phyloP scores from a whole-genome alignment of 345 rosid genomes.

The Raphanus sativus region DNA sequence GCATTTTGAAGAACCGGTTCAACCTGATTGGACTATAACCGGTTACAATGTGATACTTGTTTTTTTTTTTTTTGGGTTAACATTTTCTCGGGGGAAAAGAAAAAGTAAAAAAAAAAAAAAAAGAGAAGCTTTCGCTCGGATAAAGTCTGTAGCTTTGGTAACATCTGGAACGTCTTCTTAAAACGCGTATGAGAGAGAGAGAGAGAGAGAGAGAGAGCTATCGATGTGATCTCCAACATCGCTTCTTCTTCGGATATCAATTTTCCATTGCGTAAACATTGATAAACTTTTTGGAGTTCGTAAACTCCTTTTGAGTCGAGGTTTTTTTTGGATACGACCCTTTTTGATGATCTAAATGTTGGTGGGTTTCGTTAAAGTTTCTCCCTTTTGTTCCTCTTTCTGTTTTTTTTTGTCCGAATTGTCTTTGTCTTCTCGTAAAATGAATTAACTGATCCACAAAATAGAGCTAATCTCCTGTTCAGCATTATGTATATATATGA shows the following conservation, averaged over 20 bases:
- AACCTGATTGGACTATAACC: not conserved
- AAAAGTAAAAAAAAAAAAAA: not conserved
- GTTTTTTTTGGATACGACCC: conserved; percentile 27
- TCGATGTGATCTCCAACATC: conserved; percentile 38
- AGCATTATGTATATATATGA: not conserved
- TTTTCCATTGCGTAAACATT: not conserved
- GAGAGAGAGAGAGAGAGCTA: no score
- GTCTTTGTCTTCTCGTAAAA: not conserved
- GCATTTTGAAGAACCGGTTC: not conserved
- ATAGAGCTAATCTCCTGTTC: not conserved
- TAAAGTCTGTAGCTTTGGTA: conserved; percentile 13
- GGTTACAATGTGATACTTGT: not conserved
- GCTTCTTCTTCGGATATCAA: conserved; percentile 20
- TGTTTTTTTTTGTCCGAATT: not conserved
- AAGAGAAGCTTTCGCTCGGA: not conserved
- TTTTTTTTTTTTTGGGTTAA: not conserved
- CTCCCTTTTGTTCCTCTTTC: not conserved
- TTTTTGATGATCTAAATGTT: conserved; percentile 22
- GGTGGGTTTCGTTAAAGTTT: conserved; percentile 21
- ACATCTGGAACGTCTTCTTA: not conserved
- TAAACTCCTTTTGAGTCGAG: conserved; percentile 16
- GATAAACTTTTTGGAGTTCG: not conserved
- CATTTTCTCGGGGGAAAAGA: conserved; percentile 8
- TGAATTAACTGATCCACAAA: conserved; percentile 20
- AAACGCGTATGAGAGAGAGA: no score